Evolutionary conservation across 139 green algal species (phyloP), one percentile per base, ranked within the genome.

Genomic region (Axilococcus clingmanii): DNA sequence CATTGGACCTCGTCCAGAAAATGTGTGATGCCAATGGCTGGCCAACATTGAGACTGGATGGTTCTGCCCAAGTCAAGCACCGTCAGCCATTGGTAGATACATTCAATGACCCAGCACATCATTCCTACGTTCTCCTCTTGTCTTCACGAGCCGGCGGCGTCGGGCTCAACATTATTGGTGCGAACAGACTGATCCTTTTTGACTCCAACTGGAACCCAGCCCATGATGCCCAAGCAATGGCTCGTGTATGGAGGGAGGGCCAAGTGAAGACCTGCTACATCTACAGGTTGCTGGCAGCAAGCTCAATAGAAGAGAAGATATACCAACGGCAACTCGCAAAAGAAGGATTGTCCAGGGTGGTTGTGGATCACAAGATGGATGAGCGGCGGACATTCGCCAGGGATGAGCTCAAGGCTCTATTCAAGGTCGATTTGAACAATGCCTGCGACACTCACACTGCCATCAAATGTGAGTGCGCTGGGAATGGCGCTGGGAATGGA

Each of bases 291-390:
- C 64, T 95, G 0, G 79, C 71, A 4, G 83, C 81, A 9, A 70
- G 82, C 23, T 88, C 79, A 3, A 79, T 95, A 2, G 86, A 95
- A 48, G 86, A 94, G 53, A 90, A 88, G 63, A 72, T 94, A n/a
- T 95, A 83, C 52, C 83, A 93, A 68, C 64, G 85, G 3, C 86
- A 93, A 71, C 62, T 81, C 7, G 61, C 78, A 65, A 91, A 93
- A 66, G 65, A 61, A 2, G 73, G 83, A 55, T 57, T 90, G 5
- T 69, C 78, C 4, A 51, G 38, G 29, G 44, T 57, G 12, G 62
- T 71, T 57, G 38, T 64, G 48, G 43, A 40, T 12, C 7, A 25
- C 9, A 32, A 31, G 12, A 37, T n/a, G 45, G 30, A 53, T 40
- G 19, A 25, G 38, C 35, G 47, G 47, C 34, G 34, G 17, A 7